phyloP scores from a whole-genome alignment of 179 eudicot species.

The Camellia oleifera region DNA sequence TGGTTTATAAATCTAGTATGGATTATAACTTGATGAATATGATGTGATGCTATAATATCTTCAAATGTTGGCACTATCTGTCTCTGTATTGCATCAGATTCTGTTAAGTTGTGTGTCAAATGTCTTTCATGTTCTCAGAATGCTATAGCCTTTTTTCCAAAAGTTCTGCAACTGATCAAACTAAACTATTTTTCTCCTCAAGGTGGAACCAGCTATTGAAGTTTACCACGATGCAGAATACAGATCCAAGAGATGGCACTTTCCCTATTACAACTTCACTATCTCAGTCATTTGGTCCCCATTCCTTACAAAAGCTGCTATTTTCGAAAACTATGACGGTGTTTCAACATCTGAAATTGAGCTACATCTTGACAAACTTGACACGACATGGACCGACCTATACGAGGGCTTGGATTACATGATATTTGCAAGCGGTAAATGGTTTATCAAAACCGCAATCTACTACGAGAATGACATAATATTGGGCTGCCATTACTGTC shows the following conservation, averaged over 20 bases:
- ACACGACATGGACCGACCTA: slow-evolving; percentile 51
- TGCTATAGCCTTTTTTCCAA: no score
- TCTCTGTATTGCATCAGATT: no score
- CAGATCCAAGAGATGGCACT: slow-evolving; percentile 63
- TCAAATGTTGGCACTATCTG: no score
- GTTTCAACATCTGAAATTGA: slow-evolving; percentile 59
- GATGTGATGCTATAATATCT: no score
- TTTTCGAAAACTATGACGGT: slow-evolving; percentile 67
- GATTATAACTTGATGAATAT: no score
- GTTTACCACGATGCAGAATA: slow-evolving; percentile 68
- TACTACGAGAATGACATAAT: slow-evolving; percentile 61
- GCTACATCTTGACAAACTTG: slow-evolving; percentile 72
- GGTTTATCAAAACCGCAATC: slow-evolving; percentile 20
- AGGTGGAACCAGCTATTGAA: slow-evolving; percentile 67
- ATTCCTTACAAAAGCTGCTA: slow-evolving; percentile 63
- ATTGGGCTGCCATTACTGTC: slow-evolving; percentile 73
- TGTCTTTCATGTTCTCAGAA: no score
- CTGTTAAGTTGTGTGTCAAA: no score
- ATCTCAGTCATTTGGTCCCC: slow-evolving; percentile 79
- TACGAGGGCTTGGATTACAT: slow-evolving; percentile 56
- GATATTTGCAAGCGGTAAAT: slow-evolving; percentile 70
- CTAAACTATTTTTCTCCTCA: slow-evolving; percentile 17
- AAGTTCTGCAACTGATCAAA: background rate
- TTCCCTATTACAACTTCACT: slow-evolving; percentile 64
- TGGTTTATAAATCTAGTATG: no score